Conservation (phyloP, 1,284 basidiomycete species). For the Papiliotrema flavescens region DNA sequence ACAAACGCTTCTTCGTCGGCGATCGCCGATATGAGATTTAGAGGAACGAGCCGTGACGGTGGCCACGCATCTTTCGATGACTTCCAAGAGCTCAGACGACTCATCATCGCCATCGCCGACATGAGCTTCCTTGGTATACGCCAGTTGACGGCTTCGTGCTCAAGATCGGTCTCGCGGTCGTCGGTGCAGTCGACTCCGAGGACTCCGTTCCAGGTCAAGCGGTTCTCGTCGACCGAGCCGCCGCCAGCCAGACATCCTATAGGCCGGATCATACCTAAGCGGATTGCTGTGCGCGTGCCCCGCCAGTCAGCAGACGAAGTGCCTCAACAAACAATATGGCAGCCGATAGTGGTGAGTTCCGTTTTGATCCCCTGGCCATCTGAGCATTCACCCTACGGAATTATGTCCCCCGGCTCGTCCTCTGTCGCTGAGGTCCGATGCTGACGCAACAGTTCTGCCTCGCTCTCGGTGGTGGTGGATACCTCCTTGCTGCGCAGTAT, state of each 20-base stretch:
- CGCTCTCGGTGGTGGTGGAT: slow-evolving; percentile 33
- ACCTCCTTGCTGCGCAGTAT: slow-evolving; percentile 31
- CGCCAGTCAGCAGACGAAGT: slow-evolving; percentile 6
- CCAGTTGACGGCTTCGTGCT: not conserved
- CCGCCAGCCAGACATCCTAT: not conserved
- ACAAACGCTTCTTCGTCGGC: too few species aligned
- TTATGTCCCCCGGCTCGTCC: too few species aligned
- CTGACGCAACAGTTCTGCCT: slow-evolving; percentile 34
- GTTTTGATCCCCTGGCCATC: not conserved
- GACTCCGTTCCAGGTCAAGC: not conserved
- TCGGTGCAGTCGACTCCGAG: not conserved
- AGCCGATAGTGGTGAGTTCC: slow-evolving; percentile 41
- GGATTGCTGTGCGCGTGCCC: slow-evolving; percentile 28
- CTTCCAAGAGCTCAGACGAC: not conserved
- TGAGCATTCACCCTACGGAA: too few species aligned
- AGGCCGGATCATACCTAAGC: slow-evolving; percentile 32
- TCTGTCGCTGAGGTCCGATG: too few species aligned
- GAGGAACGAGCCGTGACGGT: too few species aligned
- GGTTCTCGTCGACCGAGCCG: not conserved
- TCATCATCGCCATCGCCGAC: not conserved
- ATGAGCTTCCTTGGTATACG: not conserved
- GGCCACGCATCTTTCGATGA: too few species aligned
- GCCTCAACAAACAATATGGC: slow-evolving; percentile 31
- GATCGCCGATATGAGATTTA: too few species aligned
- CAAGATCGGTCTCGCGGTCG: not conserved